Evolutionary conservation across 257 asterid species (phyloP), one percentile per base, ranked within the genome.

Genomic region (Ajuga chamaepitys): DNA sequence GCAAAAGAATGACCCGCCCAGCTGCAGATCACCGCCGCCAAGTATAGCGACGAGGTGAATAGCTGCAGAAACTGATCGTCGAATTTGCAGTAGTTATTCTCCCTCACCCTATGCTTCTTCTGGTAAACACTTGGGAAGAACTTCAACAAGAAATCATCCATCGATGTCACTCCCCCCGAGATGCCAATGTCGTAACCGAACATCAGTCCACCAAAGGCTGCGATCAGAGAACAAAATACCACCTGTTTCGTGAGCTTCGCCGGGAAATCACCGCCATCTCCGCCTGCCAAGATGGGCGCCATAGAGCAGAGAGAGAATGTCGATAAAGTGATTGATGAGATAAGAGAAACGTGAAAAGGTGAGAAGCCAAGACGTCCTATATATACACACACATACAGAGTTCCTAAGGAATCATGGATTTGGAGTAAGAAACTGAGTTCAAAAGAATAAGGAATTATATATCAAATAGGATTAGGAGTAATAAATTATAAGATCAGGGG

Each of bases 141-240:
- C 20, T 80, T 74, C 16, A 10, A 0, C 47, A 85, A 38, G 46
- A 85, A 85, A 21, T 78, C 83, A 62, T 85, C 86, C 88, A 82
- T 85, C 0, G 80, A 68, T 4, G 85, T 80, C n/a, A 85, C 86
- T 37, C 91, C 91, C 1, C 91, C 91, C 64, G 83, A 74, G 2
- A 74, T 74, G 30, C 79, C 75, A 9, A 74, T 62, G 47, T 74
- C 79, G 71, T 74, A 74, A 40, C 89, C 89, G 48, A 81, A 83
- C 86, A 83, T 83, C 21, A 83, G 83, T 11, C 89, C 89, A 9
- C 86, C 86, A 9, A 61, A 78, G 28, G 89, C 89, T 0, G 89
- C 86, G 41, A 80, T 74, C 34, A 77, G n/a, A 38, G 74, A 16
- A 17, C 87, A 79, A 13, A 68, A 1, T 11, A 82, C 4, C 54